Evolutionary conservation across 305 asterid genomes (phyloP).

Genomic region (Monarda citriodora): DNA sequence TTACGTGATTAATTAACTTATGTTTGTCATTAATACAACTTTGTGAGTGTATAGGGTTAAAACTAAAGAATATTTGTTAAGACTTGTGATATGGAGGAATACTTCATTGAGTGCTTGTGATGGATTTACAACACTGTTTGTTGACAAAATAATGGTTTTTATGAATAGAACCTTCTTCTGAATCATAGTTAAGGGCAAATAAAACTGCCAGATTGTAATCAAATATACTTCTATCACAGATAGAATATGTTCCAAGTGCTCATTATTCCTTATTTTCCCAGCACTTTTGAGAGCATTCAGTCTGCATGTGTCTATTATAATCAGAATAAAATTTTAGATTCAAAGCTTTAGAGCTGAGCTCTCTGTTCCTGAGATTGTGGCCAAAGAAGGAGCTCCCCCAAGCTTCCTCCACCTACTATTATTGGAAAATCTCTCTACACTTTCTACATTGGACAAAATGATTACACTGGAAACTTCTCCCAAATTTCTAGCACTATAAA

Average conservation of each 20-base stretch:
- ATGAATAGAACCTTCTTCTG: not conserved
- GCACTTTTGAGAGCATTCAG: not conserved
- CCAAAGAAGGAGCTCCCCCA: conserved; percentile 92
- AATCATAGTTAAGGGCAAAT: not conserved
- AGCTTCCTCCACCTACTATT: conserved; percentile 50
- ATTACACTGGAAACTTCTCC: conserved; percentile 66
- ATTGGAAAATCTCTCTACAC: conserved; percentile 79
- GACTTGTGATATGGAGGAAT: not conserved
- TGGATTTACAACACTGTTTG: too few relatives aligned
- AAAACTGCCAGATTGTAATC: not conserved
- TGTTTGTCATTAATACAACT: not conserved
- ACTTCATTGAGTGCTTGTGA: too few relatives aligned
- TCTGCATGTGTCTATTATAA: not conserved
- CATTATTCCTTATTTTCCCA: not conserved
- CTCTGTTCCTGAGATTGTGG: conserved; percentile 74
- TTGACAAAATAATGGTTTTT: too few relatives aligned
- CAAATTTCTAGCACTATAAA: conserved; percentile 67
- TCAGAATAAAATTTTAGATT: conserved; percentile 41
- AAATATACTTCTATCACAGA: not conserved
- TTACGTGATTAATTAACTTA: not conserved
- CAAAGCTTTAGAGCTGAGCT: conserved; percentile 97
- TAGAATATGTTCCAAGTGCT: not conserved
- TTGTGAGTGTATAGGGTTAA: not conserved
- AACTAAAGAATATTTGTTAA: not conserved
- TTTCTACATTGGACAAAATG: conserved; percentile 92